Percentiles rank a stretch among this genome's conserved stretches.
Evolutionary conservation across 495 filamentous ascomycete genomes (phyloP).

Genomic region (Aspergillus bridgeri): DNA sequence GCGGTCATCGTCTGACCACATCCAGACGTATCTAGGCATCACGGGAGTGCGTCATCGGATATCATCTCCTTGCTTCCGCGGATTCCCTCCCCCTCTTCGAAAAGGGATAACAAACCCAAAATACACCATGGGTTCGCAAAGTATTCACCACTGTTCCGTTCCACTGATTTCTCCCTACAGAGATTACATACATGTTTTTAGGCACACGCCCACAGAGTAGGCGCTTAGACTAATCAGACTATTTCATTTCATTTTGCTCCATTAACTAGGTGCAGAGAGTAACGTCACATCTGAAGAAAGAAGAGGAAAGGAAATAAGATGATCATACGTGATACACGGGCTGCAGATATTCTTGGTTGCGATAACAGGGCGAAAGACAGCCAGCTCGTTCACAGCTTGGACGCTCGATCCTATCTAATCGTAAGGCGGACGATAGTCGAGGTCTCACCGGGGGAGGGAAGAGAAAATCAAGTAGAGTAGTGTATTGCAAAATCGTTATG

Average conservation of each 20-base stretch:
- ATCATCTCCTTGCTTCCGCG: too few species aligned
- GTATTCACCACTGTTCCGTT: too few species aligned
- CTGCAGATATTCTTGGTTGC: not conserved
- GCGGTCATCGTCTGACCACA: not conserved
- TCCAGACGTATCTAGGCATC: too few species aligned
- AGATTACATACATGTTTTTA: not conserved
- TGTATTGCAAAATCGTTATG: constrained; percentile 18
- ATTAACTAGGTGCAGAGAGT: constrained; percentile 32
- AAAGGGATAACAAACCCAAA: too few species aligned
- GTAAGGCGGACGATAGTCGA: not conserved
- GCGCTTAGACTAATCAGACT: constrained; percentile 9
- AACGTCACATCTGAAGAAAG: constrained; percentile 23
- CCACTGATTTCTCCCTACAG: too few species aligned
- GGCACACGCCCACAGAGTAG: not conserved
- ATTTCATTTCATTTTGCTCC: constrained; percentile 31
- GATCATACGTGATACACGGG: not conserved
- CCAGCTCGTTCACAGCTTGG: not conserved
- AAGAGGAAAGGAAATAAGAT: not conserved
- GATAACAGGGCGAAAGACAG: not conserved
- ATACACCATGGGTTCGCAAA: too few species aligned
- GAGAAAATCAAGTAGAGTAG: not conserved
- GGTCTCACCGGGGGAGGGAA: not conserved
- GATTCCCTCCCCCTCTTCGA: too few species aligned
- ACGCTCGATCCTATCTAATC: not conserved
- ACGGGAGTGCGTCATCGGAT: too few species aligned